A percentile compares a stretch with the other conserved stretches of the same genome.
These are phyloP conservation scores for Xylaria sp. DNA, from an alignment of 495 filamentous ascomycete species.

Conservation along the genomic window DNA sequence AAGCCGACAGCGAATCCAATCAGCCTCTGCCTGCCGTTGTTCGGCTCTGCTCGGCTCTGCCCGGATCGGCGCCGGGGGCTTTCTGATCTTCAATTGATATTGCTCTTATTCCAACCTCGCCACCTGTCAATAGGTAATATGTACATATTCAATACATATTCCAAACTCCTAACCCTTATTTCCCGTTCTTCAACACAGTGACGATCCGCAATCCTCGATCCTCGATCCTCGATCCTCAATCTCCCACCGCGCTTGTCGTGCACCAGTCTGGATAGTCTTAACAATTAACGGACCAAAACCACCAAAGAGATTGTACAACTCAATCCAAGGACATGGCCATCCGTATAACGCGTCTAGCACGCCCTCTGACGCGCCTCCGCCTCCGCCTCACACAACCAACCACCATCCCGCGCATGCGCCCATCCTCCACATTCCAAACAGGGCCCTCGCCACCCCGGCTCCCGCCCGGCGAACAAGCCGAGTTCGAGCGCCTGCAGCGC, in stretches of 20 bases:
- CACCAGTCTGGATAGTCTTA: too few relatives aligned
- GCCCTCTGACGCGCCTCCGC: conserved; percentile 9
- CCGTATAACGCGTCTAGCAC: conserved; percentile 22
- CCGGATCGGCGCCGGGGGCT: conserved; percentile 1
- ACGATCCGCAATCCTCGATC: neutral
- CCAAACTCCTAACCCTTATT: neutral
- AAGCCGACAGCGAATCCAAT: neutral
- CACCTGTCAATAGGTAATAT: too few relatives aligned
- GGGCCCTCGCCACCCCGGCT: conserved; percentile 82
- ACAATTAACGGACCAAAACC: too few relatives aligned
- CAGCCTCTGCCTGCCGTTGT: neutral
- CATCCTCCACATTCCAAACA: conserved; percentile 46
- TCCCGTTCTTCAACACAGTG: neutral
- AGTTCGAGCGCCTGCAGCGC: conserved; percentile 86
- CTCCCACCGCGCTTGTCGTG: neutral
- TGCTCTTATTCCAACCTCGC: neutral
- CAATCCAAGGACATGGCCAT: conserved; percentile 5
- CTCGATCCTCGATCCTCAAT: neutral
- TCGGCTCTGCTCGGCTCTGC: conserved; percentile 1
- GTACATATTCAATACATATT: too few relatives aligned
- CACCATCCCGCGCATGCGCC: conserved; percentile 14
- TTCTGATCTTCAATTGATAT: neutral
- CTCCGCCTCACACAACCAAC: neutral
- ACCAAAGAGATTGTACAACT: too few relatives aligned
- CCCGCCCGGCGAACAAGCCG: conserved; percentile 86